Evolutionary conservation across 2,329 filamentous ascomycete genomes (phyloP).

Genomic region (Talaromyces sp.): DNA sequence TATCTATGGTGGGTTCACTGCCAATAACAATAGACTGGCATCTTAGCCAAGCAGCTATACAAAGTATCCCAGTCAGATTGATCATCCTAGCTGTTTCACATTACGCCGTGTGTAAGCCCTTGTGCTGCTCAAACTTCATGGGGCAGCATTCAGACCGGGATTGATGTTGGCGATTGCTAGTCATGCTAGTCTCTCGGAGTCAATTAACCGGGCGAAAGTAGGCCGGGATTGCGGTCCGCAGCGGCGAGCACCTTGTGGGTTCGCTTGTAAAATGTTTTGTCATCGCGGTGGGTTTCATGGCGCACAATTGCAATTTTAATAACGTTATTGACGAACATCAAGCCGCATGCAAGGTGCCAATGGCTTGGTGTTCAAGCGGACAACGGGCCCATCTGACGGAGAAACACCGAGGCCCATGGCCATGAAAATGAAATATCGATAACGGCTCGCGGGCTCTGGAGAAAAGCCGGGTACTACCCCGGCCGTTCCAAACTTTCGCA

Average conservation of each 20-base stretch:
- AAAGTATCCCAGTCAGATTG: background rate
- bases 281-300: background rate
- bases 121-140: background rate
- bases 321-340: background rate
- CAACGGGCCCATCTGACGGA: background rate
- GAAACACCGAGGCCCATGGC: background rate
- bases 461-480: conserved; percentile 4
- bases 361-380: background rate
- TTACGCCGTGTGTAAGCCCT: background rate
- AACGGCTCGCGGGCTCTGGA: background rate
- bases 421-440: background rate
- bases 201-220: background rate
- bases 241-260: background rate
- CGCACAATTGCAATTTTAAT: background rate
- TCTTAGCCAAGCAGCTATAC: background rate
- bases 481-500: conserved; percentile 9
- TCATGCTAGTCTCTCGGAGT: background rate
- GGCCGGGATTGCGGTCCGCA: background rate
- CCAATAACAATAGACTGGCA: background rate
- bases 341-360: background rate
- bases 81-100: background rate
- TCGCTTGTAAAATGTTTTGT: background rate
- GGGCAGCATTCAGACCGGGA: background rate
- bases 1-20: background rate
- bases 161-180: background rate